These are phyloP conservation scores for Tylopilus balloui DNA, from an alignment of 768 basidiomycete species.

Conservation along the genomic window DNA sequence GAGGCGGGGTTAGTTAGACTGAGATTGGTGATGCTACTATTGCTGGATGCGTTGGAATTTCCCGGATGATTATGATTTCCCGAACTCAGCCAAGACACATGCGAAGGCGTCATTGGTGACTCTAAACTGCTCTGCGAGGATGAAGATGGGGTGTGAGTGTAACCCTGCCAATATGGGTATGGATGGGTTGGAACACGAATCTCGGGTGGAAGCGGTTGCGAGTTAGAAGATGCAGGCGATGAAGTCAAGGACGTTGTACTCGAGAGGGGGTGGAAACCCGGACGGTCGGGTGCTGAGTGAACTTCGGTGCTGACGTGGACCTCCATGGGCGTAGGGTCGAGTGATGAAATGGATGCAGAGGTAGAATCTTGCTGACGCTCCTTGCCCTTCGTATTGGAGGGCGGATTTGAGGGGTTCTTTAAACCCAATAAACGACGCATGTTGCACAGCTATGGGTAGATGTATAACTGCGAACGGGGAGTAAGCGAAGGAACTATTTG, in stretches of 20 bases:
- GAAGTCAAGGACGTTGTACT: slow-evolving; percentile 16
- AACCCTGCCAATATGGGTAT: slow-evolving; percentile 34
- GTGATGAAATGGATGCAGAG: not conserved
- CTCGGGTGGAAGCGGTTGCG: slow-evolving; percentile 27
- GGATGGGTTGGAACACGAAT: slow-evolving; percentile 32
- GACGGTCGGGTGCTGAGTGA: slow-evolving; percentile 18
- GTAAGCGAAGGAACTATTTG: slow-evolving; percentile 11
- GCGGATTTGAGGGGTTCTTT: slow-evolving; percentile 18
- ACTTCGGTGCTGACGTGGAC: slow-evolving; percentile 30
- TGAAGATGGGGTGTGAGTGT: slow-evolving; percentile 27
- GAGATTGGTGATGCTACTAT: slow-evolving; percentile 5
- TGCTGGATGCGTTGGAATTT: slow-evolving; percentile 4
- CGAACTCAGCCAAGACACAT: slow-evolving; percentile 36
- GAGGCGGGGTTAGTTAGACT: not conserved
- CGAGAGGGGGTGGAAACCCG: slow-evolving; percentile 15
- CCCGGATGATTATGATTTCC: slow-evolving; percentile 11
- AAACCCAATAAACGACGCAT: slow-evolving; percentile 33
- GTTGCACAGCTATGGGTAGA: slow-evolving; percentile 9
- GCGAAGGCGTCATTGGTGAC: slow-evolving; percentile 35
- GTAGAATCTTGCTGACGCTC: slow-evolving; percentile 17
- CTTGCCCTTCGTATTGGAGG: slow-evolving; percentile 23
- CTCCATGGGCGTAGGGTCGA: slow-evolving; percentile 16
- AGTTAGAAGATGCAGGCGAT: slow-evolving; percentile 19
- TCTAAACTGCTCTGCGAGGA: slow-evolving; percentile 31
- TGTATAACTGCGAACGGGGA: slow-evolving; percentile 13